Evolutionary conservation across 116 monocot genomes (phyloP).

Genomic region (Trichopus zeylanicus): DNA sequence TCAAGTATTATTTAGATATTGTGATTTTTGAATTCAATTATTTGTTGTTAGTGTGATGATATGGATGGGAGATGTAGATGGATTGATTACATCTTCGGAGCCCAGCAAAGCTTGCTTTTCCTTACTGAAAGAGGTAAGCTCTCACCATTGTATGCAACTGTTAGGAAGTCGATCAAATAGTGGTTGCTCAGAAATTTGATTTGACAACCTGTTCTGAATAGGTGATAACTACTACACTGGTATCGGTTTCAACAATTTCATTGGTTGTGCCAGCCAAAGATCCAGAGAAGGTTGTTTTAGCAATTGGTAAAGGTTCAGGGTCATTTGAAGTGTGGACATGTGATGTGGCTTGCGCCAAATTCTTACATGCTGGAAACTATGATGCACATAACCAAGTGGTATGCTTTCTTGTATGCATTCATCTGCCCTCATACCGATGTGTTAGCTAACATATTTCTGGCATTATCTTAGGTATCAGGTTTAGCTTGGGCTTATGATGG

Average conservation of each 20-base stretch:
- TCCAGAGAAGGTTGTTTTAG: constrained; percentile 39
- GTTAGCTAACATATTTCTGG: constrained; percentile 16
- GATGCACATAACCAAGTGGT: constrained; percentile 72
- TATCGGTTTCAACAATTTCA: constrained; percentile 62
- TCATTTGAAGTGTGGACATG: constrained; percentile 64
- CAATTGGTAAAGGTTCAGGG: constrained; percentile 82
- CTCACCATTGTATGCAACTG: too few relatives aligned
- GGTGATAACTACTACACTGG: constrained; percentile 26
- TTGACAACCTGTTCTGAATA: constrained; percentile 10
- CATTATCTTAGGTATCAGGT: constrained; percentile 59
- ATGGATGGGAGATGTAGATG: constrained; percentile 46
- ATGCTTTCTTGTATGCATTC: constrained; percentile 9
- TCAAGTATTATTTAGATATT: neutral
- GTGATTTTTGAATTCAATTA: neutral
- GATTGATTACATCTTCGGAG: constrained; percentile 24
- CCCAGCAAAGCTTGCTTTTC: constrained; percentile 31
- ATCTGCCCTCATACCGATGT: neutral
- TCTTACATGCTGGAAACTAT: constrained; percentile 28
- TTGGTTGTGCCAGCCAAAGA: constrained; percentile 21
- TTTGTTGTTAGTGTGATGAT: constrained; percentile 50
- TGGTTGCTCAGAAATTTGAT: neutral
- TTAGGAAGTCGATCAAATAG: neutral
- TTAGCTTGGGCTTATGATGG: constrained; percentile 73
- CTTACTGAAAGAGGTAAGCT: constrained; percentile 56
- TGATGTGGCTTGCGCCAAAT: constrained; percentile 25